Base-by-base conservation (phyloP, 2,329 filamentous ascomycete species). In the Calonectria ilicicola region DNA sequence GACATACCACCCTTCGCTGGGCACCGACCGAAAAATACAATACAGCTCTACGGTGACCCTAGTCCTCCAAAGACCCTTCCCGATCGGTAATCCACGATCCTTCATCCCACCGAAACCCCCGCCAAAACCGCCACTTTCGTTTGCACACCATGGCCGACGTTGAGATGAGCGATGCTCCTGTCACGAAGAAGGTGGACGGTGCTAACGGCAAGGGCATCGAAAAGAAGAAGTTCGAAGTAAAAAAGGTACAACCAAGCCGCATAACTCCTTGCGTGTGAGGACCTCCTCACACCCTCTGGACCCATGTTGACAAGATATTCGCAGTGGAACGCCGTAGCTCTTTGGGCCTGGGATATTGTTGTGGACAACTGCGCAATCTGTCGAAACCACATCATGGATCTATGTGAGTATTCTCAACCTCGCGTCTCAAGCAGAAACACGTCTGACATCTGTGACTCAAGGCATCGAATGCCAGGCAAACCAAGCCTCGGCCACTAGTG, bases 291-390 rank as follows among this genome's bases (percentile, higher is more conserved):
- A 38, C 35, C 62, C 27, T 63, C 19, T 56, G 40, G 32, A 29
- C 29, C 29, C 56, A 51, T 56, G 38, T 23, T 79, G 63, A 79
- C 74, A 17, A 38, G 47, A 81, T 64, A 23, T 65, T 2, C 75
- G 51, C 81, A 98, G 96, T 99, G 97, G 97, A 98, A 98, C 81
- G 97, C 97, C 0, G 97, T 99, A 65, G 96, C 97, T 47, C 90
- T 99, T 2, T 99, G 97, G 97, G 97, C 97, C 0, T 99, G 97
- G 97, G 97, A 99, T 83, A 99, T 99, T 72, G 96, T 98, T 38
- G 97, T 99, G 74, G 97, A 99, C 86, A 99, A 99, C 90, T 99
- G 97, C 84, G 97, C 97, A 80, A 99, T 99, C 83, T 99, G 97
- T 89, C 91, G 97, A 83, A 99, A 99, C 84, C 97, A 99, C 85